Conservation (phyloP, 148 eudicot genomes). For the Camellia lanceoleosa region DNA sequence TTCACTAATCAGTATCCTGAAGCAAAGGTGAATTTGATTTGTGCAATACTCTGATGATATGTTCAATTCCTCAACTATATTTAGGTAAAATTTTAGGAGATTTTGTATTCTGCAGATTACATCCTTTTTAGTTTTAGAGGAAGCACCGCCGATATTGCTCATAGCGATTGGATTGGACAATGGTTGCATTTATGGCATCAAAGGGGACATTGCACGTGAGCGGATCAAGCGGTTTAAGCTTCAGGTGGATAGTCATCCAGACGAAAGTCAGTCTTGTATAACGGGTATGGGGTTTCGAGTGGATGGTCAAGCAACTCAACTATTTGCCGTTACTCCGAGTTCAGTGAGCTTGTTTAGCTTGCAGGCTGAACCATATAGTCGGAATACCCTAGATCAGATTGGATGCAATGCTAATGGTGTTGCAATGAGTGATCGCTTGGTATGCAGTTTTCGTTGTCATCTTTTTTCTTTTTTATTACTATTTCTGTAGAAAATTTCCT, state of each 20-base stretch:
- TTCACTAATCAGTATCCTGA: conserved; percentile 86
- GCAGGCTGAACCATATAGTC: conserved; percentile 63
- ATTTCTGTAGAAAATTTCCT: conserved; percentile 2
- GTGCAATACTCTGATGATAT: not conserved
- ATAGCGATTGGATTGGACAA: conserved; percentile 91
- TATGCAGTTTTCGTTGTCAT: conserved; percentile 30
- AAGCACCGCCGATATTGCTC: conserved; percentile 79
- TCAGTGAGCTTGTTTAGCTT: conserved; percentile 83
- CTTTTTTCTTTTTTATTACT: not conserved
- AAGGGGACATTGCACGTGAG: conserved; percentile 97
- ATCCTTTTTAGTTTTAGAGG: conserved; percentile 80
- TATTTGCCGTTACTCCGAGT: conserved; percentile 85
- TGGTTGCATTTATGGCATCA: conserved; percentile 91
- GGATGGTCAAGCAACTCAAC: conserved; percentile 80
- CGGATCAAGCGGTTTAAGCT: conserved; percentile 87
- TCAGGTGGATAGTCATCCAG: conserved; percentile 61
- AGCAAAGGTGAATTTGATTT: conserved; percentile 59
- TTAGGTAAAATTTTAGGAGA: not conserved
- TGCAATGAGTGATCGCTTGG: conserved; percentile 94
- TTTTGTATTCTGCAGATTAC: conserved; percentile 64
- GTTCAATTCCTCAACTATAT: not conserved
- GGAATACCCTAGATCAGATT: conserved; percentile 81
- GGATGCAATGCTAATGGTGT: conserved; percentile 64
- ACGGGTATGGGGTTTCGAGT: conserved; percentile 85
- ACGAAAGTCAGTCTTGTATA: conserved; percentile 50